A percentile compares a stretch with the other conserved stretches of the same genome.
Conservation (phyloP, 2,329 filamentous ascomycete species). For the Neopestalotiopsis sp. region DNA sequence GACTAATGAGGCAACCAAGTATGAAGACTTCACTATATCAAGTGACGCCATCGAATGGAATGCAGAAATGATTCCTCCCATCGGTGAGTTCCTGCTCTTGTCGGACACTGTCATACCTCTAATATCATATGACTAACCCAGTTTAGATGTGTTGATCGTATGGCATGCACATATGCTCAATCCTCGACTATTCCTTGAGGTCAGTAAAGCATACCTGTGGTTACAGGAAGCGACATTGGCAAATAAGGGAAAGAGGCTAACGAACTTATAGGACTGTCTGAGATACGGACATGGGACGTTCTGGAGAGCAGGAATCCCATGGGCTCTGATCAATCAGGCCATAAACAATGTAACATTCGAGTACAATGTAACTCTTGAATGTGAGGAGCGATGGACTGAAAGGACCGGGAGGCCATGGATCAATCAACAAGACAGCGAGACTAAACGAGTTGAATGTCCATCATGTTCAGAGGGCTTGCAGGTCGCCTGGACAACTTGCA, state of each 20-base stretch:
- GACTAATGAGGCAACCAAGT: slow-evolving; percentile 22
- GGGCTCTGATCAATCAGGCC: slow-evolving; percentile 56
- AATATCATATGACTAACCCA: slow-evolving; percentile 17
- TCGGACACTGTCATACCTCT: slow-evolving; percentile 18
- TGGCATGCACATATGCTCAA: slow-evolving; percentile 80
- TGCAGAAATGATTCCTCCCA: slow-evolving; percentile 52
- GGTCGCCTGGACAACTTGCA: slow-evolving; percentile 63
- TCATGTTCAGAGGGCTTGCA: slow-evolving; percentile 46
- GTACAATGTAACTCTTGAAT: slow-evolving; percentile 50
- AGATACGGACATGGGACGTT: slow-evolving; percentile 55
- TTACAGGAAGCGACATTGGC: too few species aligned
- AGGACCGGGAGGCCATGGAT: slow-evolving; percentile 59
- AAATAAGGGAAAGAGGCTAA: neutral
- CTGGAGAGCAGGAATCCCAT: slow-evolving; percentile 69
- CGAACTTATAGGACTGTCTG: slow-evolving; percentile 65
- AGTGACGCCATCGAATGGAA: slow-evolving; percentile 38
- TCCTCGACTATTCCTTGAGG: slow-evolving; percentile 56
- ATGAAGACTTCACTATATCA: slow-evolving; percentile 37
- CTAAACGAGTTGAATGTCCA: slow-evolving; percentile 53
- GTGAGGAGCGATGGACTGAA: slow-evolving; percentile 49
- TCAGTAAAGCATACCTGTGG: neutral
- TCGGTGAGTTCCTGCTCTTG: slow-evolving; percentile 46
- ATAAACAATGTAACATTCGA: slow-evolving; percentile 59
- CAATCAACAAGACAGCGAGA: slow-evolving; percentile 52
- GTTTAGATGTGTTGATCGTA: slow-evolving; percentile 71